phyloP scores from a whole-genome alignment of 768 basidiomycete species.

The Galerina sulciceps region DNA sequence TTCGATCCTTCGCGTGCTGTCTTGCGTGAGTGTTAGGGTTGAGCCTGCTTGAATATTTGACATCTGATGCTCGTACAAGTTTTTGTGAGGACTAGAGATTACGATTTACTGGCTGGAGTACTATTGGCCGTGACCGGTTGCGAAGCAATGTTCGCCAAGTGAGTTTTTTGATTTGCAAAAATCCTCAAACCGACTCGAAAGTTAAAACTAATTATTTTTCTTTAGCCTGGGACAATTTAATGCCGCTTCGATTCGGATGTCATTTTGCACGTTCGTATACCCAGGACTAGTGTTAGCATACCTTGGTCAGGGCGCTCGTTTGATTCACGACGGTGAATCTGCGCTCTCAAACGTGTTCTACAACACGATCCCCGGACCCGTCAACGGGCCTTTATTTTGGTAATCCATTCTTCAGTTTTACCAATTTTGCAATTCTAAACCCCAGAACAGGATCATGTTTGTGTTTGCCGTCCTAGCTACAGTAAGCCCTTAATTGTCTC shows the following conservation, averaged over 20 bases:
- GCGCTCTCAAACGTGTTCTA: conserved; percentile 67
- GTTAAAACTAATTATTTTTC: not conserved
- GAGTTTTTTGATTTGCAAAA: conserved; percentile 16
- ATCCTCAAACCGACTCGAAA: not conserved
- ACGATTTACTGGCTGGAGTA: conserved; percentile 64
- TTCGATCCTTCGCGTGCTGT: conserved; percentile 71
- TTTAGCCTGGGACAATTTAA: conserved; percentile 73
- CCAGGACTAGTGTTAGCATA: conserved; percentile 67
- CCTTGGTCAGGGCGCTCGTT: conserved; percentile 70
- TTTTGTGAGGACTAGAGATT: conserved; percentile 68
- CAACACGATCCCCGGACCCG: conserved; percentile 61
- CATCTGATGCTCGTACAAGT: conserved; percentile 34
- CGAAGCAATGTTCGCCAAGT: conserved; percentile 74
- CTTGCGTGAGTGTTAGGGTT: conserved; percentile 45
- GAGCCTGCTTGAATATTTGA: not conserved
- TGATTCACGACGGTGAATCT: conserved; percentile 53
- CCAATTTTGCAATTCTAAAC: not conserved
- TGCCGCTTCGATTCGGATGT: conserved; percentile 60
- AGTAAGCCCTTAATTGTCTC: conserved; percentile 34
- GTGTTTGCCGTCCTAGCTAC: conserved; percentile 69
- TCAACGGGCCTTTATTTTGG: conserved; percentile 64
- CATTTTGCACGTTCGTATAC: conserved; percentile 58
- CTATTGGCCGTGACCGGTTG: conserved; percentile 72
- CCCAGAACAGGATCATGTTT: conserved; percentile 53
- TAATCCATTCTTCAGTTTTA: conserved; percentile 19